Evolutionary conservation across 208 protist species (phyloP).

Genomic region (Leishmania guyanensis): DNA sequence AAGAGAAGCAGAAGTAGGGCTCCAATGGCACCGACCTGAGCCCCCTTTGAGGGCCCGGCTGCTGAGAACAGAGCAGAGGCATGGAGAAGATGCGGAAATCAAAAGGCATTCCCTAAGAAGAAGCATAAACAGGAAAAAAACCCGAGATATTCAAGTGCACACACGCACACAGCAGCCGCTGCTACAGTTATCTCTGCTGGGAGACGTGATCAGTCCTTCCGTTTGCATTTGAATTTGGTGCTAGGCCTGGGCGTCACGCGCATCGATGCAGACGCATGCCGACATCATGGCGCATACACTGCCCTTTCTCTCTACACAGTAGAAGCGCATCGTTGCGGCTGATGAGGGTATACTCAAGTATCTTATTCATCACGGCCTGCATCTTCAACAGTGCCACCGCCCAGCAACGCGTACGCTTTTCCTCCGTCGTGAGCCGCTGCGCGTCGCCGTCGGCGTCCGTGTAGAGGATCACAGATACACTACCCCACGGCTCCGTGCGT

Average conservation of each 20-base stretch:
- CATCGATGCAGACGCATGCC: background rate
- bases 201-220: background rate
- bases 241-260: background rate
- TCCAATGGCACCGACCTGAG: too few relatives aligned
- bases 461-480: slow-evolving; percentile 33
- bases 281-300: background rate
- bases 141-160: too few relatives aligned
- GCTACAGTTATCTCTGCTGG: background rate
- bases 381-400: slow-evolving; percentile 49
- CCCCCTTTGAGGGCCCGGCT: background rate
- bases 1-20: too few relatives aligned
- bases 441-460: slow-evolving; percentile 27
- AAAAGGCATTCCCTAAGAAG: background rate
- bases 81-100: background rate
- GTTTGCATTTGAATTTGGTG: too few relatives aligned
- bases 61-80: background rate
- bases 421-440: slow-evolving; percentile 28
- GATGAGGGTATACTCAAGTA: slow-evolving; percentile 51
- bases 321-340: background rate
- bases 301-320: background rate
- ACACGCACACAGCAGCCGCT: too few relatives aligned
- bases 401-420: slow-evolving; percentile 44
- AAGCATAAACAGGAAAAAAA: background rate
- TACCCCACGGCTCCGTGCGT: slow-evolving; percentile 46
- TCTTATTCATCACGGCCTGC: slow-evolving; percentile 67